Percentiles rank a stretch among this genome's conserved stretches.
phyloP scores from a whole-genome alignment of 83 land plant species.

The Thuja plicata region DNA sequence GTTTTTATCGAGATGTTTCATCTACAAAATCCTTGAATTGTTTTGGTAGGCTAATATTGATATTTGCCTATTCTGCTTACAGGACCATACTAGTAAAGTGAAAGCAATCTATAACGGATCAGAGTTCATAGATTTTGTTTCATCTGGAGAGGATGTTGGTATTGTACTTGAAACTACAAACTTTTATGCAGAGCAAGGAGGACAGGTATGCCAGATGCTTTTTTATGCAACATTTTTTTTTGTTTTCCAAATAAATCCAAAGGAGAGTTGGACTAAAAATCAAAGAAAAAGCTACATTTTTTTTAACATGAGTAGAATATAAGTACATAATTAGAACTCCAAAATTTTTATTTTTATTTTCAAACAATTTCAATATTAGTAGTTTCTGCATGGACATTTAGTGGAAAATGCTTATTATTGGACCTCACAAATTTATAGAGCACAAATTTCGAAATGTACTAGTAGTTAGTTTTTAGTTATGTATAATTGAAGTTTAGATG shows the following conservation, averaged over 20 bases:
- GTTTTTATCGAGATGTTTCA: background rate
- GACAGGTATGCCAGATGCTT: constrained; percentile 65
- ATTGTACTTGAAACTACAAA: constrained; percentile 75
- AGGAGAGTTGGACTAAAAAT: background rate
- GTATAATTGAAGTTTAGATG: background rate
- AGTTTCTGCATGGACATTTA: no score
- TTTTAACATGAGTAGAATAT: background rate
- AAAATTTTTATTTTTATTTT: background rate
- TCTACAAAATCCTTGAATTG: background rate
- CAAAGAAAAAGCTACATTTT: background rate
- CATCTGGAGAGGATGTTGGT: constrained; percentile 63
- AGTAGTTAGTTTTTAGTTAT: background rate
- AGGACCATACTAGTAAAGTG: constrained; percentile 72
- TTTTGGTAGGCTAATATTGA: background rate
- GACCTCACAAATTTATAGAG: background rate
- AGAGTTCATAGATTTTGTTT: constrained; percentile 50
- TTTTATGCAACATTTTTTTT: background rate
- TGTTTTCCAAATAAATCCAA: background rate
- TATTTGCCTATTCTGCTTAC: constrained; percentile 6
- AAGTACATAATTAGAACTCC: background rate
- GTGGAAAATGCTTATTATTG: background rate
- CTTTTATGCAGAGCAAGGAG: constrained; percentile 99
- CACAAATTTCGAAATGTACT: background rate
- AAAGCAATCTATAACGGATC: constrained; percentile 75
- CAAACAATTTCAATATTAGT: background rate